Evolutionary conservation across 2,329 filamentous ascomycete species (phyloP).

Genomic region (Ceratocystis albifundus): DNA sequence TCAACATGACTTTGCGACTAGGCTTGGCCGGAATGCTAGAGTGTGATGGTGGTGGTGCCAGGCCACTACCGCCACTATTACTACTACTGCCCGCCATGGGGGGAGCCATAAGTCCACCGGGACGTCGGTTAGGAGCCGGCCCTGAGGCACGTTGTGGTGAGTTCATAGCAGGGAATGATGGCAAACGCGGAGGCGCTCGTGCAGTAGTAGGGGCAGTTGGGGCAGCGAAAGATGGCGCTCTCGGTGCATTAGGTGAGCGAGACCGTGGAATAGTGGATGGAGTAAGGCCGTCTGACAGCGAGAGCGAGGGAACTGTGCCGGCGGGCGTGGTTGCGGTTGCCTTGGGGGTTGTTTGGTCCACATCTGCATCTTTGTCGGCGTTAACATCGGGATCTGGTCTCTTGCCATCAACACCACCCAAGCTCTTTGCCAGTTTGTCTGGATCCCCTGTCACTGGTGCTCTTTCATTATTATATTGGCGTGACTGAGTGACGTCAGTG

Average conservation of each 20-base stretch:
- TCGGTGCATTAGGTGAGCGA: conserved; percentile 18
- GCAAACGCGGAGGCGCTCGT: conserved; percentile 29
- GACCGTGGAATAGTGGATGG: conserved; percentile 12
- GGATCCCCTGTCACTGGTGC: no score
- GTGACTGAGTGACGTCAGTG: neutral
- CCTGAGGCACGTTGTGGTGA: conserved; percentile 41
- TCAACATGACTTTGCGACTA: conserved; percentile 61
- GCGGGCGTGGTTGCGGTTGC: conserved; percentile 30
- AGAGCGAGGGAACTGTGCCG: conserved; percentile 36
- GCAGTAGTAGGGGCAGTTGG: conserved; percentile 25
- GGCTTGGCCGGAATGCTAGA: conserved; percentile 43
- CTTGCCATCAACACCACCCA: no score
- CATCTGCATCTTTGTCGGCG: conserved; percentile 26
- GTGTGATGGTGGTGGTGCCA: conserved; percentile 47
- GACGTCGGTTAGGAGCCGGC: conserved; percentile 28
- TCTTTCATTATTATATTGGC: no score
- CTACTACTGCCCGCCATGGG: conserved; percentile 23
- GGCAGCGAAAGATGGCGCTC: conserved; percentile 26
- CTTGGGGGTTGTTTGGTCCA: conserved; percentile 43
- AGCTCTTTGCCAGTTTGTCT: no score
- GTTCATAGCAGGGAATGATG: conserved; percentile 41
- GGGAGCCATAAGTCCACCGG: conserved; percentile 27
- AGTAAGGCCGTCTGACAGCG: conserved; percentile 33
- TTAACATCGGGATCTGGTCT: neutral
- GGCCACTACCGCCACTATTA: conserved; percentile 27